These are phyloP conservation scores for Metarhizium brunneum DNA, from an alignment of 2,329 filamentous ascomycete genomes.

Conservation along the genomic window DNA sequence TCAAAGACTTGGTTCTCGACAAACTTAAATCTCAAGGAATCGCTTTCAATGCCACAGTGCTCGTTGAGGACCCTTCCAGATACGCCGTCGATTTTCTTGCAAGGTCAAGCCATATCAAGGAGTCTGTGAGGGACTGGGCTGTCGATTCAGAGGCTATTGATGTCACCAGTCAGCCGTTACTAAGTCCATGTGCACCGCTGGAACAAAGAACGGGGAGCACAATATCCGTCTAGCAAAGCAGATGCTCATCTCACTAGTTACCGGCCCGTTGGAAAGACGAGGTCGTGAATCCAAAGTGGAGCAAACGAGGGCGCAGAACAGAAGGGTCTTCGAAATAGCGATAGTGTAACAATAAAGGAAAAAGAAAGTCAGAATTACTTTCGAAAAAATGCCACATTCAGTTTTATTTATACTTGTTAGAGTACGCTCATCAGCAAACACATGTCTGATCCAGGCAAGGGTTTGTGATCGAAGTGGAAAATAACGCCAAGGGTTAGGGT, in stretches of 20 bases:
- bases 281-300: too few relatives aligned
- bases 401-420: too few relatives aligned
- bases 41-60: slow-evolving; percentile 9
- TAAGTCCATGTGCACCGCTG: background rate
- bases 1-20: slow-evolving; percentile 1
- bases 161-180: background rate
- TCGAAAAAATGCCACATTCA: too few relatives aligned
- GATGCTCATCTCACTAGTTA: background rate
- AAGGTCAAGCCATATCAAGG: background rate
- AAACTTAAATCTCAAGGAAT: background rate
- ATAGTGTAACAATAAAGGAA: too few relatives aligned
- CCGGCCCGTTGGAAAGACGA: too few relatives aligned
- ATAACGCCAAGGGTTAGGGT: background rate
- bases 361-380: too few relatives aligned
- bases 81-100: background rate
- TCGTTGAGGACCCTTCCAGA: background rate
- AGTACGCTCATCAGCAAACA: too few relatives aligned
- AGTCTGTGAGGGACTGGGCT: background rate
- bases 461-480: background rate
- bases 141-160: background rate
- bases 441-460: too few relatives aligned
- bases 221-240: background rate
- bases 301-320: too few relatives aligned
- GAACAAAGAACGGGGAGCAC: background rate
- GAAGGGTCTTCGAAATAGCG: too few relatives aligned